phyloP scores from a whole-genome alignment of 225 moss, liverwort and hornwort genomes.

The Anthoceros angustus region DNA sequence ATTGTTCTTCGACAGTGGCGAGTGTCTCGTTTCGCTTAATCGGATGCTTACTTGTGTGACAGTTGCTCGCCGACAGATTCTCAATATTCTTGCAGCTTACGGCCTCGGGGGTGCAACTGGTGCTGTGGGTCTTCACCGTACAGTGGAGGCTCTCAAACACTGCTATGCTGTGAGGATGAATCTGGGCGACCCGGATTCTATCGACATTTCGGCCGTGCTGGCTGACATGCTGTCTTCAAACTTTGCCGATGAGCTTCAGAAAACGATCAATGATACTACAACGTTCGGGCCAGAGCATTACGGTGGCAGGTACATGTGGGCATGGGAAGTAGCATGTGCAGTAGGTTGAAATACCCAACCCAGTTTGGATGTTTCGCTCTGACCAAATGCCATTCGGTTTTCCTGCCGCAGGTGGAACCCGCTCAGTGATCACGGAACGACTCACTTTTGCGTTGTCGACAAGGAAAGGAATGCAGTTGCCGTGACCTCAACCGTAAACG shows the following conservation, averaged over 20 bases:
- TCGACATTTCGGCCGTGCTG: slow-evolving; percentile 33
- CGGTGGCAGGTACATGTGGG: slow-evolving; percentile 50
- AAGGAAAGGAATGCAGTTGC: slow-evolving; percentile 42
- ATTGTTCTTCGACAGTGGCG: background rate
- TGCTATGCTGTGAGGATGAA: slow-evolving; percentile 56
- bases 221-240: slow-evolving; percentile 52
- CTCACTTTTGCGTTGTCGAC: slow-evolving; percentile 63
- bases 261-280: slow-evolving; percentile 39
- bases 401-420: slow-evolving; percentile 33
- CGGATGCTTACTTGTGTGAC: background rate
- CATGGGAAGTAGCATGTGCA: background rate
- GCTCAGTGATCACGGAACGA: slow-evolving; percentile 57
- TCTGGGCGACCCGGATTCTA: slow-evolving; percentile 53
- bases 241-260: slow-evolving; percentile 39
- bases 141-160: slow-evolving; percentile 81
- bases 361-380: background rate
- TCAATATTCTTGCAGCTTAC: slow-evolving; percentile 54
- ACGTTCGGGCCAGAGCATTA: slow-evolving; percentile 54
- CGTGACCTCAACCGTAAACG: slow-evolving; percentile 63
- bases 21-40: background rate
- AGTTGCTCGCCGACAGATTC: slow-evolving; percentile 30
- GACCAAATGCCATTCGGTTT: background rate
- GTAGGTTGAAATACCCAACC: background rate
- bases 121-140: slow-evolving; percentile 42
- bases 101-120: slow-evolving; percentile 15